Base-by-base conservation (phyloP, 139 green algal species). In the Tetradesmus obliquus region DNA sequence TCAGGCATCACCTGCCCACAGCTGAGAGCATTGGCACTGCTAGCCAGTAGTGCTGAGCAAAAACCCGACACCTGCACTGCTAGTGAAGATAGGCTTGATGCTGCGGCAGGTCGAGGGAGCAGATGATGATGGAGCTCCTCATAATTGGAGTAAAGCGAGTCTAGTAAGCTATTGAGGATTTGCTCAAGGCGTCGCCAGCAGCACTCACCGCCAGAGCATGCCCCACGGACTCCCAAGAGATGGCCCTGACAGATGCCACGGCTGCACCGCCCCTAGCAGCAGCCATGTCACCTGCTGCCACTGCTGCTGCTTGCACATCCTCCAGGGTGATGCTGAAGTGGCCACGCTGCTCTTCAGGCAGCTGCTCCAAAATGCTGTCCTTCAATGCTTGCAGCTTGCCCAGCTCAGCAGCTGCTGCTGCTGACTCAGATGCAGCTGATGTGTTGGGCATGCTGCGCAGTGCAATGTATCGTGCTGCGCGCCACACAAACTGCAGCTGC, bases 401-500 rank as follows among this genome's bases (percentile, higher is more conserved):
- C 17, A 88, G 82, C 24, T 88, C 82, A 53, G 20, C 19, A 32
- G 82, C 82, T 2, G 55, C 32, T 15, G 8, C 9, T 74, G 24
- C 55, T 55, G 55, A 58, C 8, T 8, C 10, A 4, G 8, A 2
- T 88, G 82, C 82, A 3, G 82, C 32, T 4, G 55, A 2, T 5
- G 55, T 13, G 12, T 24, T 2, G 20, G 7, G n/a, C 79, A 54
- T 76, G 57, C 81, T 86, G 81, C 51, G 5, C 13, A 51, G 55
- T 8, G 66, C 45, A 51, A 83, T 82, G 62, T 90, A 90, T 12
- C 86, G 86, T 2, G 86, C 60, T 20, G 86, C 69, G 4, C 17
- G 60, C 86, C 86, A 90, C 6, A 90, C 86, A 82, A 83, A 90
- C 32, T 90, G 69, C 66, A 90, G 32, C 20, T 90, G 86, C 86